Evolutionary conservation across 148 eudicot genomes (phyloP).

Genomic region (Suaeda aralocaspica): DNA sequence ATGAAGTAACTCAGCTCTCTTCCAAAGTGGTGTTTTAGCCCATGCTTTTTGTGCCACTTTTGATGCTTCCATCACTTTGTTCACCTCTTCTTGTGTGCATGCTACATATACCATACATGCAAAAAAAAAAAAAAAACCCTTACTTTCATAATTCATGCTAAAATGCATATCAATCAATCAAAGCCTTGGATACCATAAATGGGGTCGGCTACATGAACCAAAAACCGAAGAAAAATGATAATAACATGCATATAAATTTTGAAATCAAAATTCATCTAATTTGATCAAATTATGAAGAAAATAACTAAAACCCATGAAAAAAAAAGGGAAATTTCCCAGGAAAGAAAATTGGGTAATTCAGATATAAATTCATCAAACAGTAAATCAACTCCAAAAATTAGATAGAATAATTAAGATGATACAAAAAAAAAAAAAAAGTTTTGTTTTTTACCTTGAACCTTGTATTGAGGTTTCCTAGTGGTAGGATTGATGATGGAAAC

Average conservation of each 20-base stretch:
- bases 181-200: no score
- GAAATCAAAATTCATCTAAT: no score
- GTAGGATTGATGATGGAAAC: conserved; percentile 90
- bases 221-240: no score
- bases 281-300: neutral
- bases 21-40: conserved; percentile 99
- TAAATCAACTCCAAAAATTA: conserved; percentile 1
- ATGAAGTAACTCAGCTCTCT: conserved; percentile 91
- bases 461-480: conserved; percentile 76
- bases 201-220: no score
- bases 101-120: no score
- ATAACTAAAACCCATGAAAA: neutral
- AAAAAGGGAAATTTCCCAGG: neutral
- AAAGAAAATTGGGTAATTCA: conserved; percentile 10
- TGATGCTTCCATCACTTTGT: conserved; percentile 87
- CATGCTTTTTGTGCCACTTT: conserved; percentile 81
- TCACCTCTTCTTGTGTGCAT: conserved; percentile 97
- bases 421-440: neutral
- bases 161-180: no score
- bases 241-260: neutral
- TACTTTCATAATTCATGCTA: conserved; percentile 8
- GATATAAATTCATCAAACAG: neutral
- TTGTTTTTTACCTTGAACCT: conserved; percentile 97
- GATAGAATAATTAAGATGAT: neutral
- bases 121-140: neutral